These are phyloP conservation scores for Acanthamoeba lenticulata DNA, from an alignment of 208 protist species.

Conservation along the genomic window DNA sequence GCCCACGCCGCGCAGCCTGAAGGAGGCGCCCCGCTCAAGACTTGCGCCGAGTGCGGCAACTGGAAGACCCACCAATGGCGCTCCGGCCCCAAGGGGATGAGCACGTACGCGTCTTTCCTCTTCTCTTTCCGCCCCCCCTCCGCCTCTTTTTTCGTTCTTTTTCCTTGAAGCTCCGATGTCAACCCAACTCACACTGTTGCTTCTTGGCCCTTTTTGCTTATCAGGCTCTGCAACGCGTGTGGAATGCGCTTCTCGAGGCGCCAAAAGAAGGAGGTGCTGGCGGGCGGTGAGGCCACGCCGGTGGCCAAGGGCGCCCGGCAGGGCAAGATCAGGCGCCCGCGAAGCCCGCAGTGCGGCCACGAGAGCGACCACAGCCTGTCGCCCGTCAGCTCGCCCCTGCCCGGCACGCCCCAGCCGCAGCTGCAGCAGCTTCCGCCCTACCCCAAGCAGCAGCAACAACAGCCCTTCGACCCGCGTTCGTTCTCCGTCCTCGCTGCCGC, in stretches of 20 bases:
- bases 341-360: background rate
- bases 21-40: background rate
- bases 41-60: background rate
- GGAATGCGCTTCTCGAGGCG: conserved; percentile 1
- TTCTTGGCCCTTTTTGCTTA: too few relatives aligned
- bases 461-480: background rate
- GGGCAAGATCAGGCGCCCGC: background rate
- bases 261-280: background rate
- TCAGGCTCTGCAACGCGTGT: background rate
- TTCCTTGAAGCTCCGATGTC: background rate
- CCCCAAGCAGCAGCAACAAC: too few relatives aligned
- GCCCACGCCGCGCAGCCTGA: background rate
- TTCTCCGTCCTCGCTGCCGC: too few relatives aligned
- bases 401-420: background rate
- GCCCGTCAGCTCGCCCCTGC: conserved; percentile 6
- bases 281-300: background rate
- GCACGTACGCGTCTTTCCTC: background rate
- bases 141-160: background rate
- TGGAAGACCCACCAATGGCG: background rate
- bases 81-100: background rate
- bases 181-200: background rate
- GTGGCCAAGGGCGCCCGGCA: background rate
- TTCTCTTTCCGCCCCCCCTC: background rate
- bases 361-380: background rate
- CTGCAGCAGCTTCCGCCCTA: background rate